Conservation (phyloP, 129 eudicot species). For the Calendula officinalis region DNA sequence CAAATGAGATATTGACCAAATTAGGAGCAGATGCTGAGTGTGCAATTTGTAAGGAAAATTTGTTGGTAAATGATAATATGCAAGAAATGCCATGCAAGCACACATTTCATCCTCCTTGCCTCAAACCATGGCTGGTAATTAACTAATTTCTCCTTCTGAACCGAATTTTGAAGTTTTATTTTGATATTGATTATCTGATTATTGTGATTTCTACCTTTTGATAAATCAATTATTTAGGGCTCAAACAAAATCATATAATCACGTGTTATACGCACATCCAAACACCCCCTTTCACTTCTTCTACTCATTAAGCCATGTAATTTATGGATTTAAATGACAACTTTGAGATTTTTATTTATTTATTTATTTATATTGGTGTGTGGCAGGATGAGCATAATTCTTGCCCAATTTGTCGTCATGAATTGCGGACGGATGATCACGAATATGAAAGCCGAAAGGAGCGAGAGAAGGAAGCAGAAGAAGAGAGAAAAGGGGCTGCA, state of each 20-base stretch:
- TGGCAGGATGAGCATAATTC: slow-evolving; percentile 90
- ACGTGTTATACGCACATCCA: background rate
- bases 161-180: background rate
- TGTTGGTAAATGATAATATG: slow-evolving; percentile 68
- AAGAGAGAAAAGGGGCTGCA: slow-evolving; percentile 95
- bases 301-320: background rate
- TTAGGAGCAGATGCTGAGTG: slow-evolving; percentile 79
- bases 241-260: background rate
- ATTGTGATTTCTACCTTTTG: too few species aligned
- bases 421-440: slow-evolving; percentile 88
- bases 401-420: slow-evolving; percentile 94
- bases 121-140: slow-evolving; percentile 97
- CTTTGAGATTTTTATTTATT: background rate
- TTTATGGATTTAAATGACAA: background rate
- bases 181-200: too few species aligned
- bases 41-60: slow-evolving; percentile 83
- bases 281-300: background rate
- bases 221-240: too few species aligned
- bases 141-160: background rate
- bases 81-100: slow-evolving; percentile 98
- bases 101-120: slow-evolving; percentile 88
- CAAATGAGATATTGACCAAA: slow-evolving; percentile 50
- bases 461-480: slow-evolving; percentile 92
- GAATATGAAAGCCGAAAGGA: slow-evolving; percentile 91
- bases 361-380: too few species aligned